A percentile compares a stretch with the other conserved stretches of the same genome.
Evolutionary conservation across 2,329 filamentous ascomycete species (phyloP).

Genomic region (Parastagonospora avenae): DNA sequence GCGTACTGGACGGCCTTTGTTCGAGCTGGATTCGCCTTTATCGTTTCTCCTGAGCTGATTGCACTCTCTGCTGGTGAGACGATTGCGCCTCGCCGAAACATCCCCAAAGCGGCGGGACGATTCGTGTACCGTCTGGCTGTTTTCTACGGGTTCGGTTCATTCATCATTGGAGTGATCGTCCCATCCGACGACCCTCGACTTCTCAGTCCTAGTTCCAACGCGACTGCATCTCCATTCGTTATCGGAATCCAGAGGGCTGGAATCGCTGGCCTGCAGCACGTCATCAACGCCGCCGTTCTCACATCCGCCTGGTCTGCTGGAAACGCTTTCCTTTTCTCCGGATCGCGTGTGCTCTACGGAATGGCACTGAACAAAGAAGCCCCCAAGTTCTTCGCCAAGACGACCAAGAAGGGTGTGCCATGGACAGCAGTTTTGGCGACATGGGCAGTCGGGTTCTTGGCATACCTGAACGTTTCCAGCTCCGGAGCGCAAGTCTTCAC

Average conservation of each 20-base stretch:
- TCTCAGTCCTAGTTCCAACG: constrained; percentile 36
- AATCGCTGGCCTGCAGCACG: constrained; percentile 68
- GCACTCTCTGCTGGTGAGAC: constrained; percentile 43
- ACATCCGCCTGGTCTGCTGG: constrained; percentile 74
- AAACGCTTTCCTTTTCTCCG: constrained; percentile 68
- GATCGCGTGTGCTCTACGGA: constrained; percentile 57
- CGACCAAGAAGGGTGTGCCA: constrained; percentile 51
- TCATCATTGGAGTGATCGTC: constrained; percentile 66
- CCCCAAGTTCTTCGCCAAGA: constrained; percentile 56
- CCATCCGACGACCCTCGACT: constrained; percentile 59
- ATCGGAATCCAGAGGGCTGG: constrained; percentile 73
- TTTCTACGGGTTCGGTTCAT: constrained; percentile 60
- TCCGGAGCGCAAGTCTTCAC: constrained; percentile 59
- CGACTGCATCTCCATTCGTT: constrained; percentile 54
- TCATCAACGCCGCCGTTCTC: constrained; percentile 78
- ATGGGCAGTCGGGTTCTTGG: constrained; percentile 51
- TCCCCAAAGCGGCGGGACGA: constrained; percentile 59
- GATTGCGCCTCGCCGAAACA: constrained; percentile 45
- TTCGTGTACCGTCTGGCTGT: constrained; percentile 61
- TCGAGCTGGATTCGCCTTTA: constrained; percentile 55
- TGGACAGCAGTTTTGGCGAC: constrained; percentile 46
- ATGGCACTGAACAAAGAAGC: constrained; percentile 57
- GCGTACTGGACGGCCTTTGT: constrained; percentile 62
- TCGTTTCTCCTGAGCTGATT: constrained; percentile 45
- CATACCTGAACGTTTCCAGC: constrained; percentile 57